A percentile compares a stretch with the other conserved stretches of the same genome.
Evolutionary conservation across 805 yeast species (phyloP).

Genomic region (Spathaspora arborariae): DNA sequence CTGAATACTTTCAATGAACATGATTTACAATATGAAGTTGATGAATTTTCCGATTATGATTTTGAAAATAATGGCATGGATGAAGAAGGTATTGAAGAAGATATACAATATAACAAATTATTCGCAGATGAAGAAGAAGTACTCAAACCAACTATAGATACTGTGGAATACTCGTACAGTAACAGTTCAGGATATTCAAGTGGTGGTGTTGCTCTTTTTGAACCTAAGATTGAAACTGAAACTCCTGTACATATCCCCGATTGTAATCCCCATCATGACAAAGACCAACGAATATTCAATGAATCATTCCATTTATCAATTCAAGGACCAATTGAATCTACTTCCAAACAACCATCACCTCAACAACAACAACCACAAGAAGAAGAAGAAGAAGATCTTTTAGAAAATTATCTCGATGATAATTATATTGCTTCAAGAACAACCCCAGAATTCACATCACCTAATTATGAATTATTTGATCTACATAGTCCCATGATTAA

Average conservation of each 20-base stretch:
- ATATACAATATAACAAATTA: conserved; percentile 12
- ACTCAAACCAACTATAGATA: neutral
- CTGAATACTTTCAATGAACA: conserved; percentile 23
- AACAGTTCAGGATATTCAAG: neutral
- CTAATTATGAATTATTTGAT: conserved; percentile 20
- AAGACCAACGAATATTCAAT: conserved; percentile 13
- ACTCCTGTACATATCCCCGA: neutral
- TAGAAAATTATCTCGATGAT: conserved; percentile 27
- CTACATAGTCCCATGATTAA: conserved; percentile 29
- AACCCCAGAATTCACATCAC: conserved; percentile 1
- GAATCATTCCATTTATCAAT: conserved; percentile 27
- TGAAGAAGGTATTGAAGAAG: conserved; percentile 8
- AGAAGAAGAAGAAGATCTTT: conserved; percentile 29
- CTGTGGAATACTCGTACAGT: neutral
- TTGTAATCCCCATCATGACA: neutral
- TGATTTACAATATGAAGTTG: conserved; percentile 29
- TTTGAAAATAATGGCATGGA: conserved; percentile 41
- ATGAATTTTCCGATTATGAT: conserved; percentile 36
- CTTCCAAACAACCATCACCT: neutral
- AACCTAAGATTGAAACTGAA: neutral
- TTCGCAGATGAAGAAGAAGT: conserved; percentile 11
- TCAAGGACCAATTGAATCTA: conserved; percentile 12
- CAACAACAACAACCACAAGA: too few species aligned
- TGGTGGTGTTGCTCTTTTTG: neutral
- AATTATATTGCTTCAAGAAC: conserved; percentile 18